A percentile compares a stretch with the other conserved stretches of the same genome.
Evolutionary conservation across 768 basidiomycete species (phyloP).

Genomic region (Crucibulum laeve): DNA sequence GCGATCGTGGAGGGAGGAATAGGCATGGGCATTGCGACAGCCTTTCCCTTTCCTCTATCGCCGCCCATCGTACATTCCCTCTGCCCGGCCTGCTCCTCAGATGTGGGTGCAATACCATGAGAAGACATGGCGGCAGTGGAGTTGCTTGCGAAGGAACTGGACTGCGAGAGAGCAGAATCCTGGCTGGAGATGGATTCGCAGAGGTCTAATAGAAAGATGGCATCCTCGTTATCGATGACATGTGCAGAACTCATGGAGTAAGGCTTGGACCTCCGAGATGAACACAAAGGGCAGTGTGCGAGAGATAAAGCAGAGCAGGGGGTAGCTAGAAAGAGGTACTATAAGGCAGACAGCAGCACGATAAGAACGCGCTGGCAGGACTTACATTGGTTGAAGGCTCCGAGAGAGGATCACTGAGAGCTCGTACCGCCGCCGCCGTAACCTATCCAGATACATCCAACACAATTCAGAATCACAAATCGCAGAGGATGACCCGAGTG

Average conservation of each 20-base stretch:
- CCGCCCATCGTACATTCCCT: background rate
- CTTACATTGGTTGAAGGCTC: constrained; percentile 21
- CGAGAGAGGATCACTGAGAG: constrained; percentile 26
- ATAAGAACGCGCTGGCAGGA: background rate
- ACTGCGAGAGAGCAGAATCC: constrained; percentile 2
- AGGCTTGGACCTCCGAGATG: background rate
- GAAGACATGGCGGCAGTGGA: constrained; percentile 19
- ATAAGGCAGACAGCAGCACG: background rate
- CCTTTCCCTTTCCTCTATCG: constrained; percentile 46
- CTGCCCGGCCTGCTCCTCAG: constrained; percentile 19
- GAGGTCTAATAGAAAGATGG: constrained; percentile 47
- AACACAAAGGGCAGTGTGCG: background rate
- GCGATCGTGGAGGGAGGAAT: constrained; percentile 32
- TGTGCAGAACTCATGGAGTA: constrained; percentile 26
- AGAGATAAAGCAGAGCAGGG: background rate
- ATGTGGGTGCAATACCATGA: constrained; percentile 22
- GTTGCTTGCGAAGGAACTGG: constrained; percentile 8
- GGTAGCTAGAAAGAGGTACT: background rate
- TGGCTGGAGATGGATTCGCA: constrained; percentile 25
- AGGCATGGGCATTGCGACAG: constrained; percentile 46
- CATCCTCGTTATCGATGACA: constrained; percentile 52
- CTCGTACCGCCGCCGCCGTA: constrained; percentile 19
- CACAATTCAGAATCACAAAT: too few relatives aligned
- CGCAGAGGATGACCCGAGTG: too few relatives aligned
- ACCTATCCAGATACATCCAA: too few relatives aligned